Evolutionary conservation across 2,329 filamentous ascomycete species (phyloP), one percentile per base, ranked within the genome.

Genomic region (Ophiostoma pallidulum): DNA sequence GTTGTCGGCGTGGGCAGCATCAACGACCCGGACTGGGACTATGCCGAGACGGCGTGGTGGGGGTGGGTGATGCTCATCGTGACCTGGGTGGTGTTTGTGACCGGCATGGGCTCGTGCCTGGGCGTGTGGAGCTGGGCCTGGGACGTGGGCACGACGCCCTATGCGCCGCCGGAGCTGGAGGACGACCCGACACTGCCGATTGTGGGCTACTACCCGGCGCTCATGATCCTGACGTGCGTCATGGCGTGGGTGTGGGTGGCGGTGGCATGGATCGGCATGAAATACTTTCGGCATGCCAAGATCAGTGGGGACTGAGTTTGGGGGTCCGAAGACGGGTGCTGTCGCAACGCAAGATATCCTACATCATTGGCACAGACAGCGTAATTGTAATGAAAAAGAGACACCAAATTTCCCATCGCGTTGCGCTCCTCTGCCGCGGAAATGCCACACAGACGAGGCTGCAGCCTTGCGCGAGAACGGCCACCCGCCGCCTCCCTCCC

Each of bases 201-300:
- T 59, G 86, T 94, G 10, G 92, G 94, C 9, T 98, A 98, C 66
- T 98, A 98, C 66, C 92, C 92, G 20, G 88, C 90, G 10, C 69
- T 98, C 59, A 86, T 97, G 54, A 92, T 97, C 50, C 70, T 97
- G 56, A 96, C 91, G 4, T 83, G 82, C 41, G 86, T 98, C 24
- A 96, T 98, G 86, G 89, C 90, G 16, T 98, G 92, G 92, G 88
- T 97, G 6, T 98, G 92, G 92, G 92, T 97, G 16, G 80, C 95
- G 12, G 82, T 94, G 49, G 92, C 94, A 10, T 98, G 92, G 92
- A 84, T 97, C 41, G 92, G 92, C 20, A 97, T 98, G 91, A 98
- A 98, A 64, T 97, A 97, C 65, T 98, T 98, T 62, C 81, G 90
- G 57, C 92, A 98, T 71, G 91, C 92, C 29, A 95, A 95, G 69